phyloP scores from a whole-genome alignment of 257 asterid species.

The Gentiana dahurica region DNA sequence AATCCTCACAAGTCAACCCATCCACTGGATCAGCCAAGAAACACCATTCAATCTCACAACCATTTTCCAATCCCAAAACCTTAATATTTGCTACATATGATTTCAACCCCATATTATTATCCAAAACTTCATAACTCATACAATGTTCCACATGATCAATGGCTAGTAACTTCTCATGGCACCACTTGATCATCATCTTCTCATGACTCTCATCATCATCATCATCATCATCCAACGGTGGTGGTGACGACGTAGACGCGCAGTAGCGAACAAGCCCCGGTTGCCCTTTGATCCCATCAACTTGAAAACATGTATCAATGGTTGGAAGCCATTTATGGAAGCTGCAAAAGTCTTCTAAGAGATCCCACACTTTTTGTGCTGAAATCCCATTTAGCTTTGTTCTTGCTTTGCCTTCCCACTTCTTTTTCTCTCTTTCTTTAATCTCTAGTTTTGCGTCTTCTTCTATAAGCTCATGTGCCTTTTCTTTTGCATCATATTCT shows the following conservation, averaged over 20 bases:
- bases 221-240: slow-evolving; percentile 3
- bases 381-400: slow-evolving; percentile 27
- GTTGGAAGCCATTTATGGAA: slow-evolving; percentile 48
- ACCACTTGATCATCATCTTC: slow-evolving; percentile 30
- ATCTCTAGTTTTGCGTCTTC: too few relatives aligned
- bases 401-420: slow-evolving; percentile 58
- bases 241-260: slow-evolving; percentile 16
- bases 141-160: slow-evolving; percentile 25
- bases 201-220: background rate
- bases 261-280: slow-evolving; percentile 48
- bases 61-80: slow-evolving; percentile 13
- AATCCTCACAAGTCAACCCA: slow-evolving; percentile 31
- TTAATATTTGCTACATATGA: slow-evolving; percentile 30
- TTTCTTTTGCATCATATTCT: too few relatives aligned
- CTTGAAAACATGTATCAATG: slow-evolving; percentile 43
- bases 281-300: slow-evolving; percentile 23
- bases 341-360: slow-evolving; percentile 55
- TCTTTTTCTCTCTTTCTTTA: slow-evolving; percentile 3
- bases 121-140: slow-evolving; percentile 38
- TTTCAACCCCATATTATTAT: slow-evolving; percentile 51
- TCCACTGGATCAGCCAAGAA: slow-evolving; percentile 51
- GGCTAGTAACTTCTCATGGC: slow-evolving; percentile 41
- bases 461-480: too few relatives aligned
- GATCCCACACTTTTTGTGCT: slow-evolving; percentile 44
- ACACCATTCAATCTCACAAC: slow-evolving; percentile 66